Evolutionary conservation across 306 rosid species (phyloP), one percentile per base, ranked within the genome.

Genomic region (Cucurbita ficifolia): DNA sequence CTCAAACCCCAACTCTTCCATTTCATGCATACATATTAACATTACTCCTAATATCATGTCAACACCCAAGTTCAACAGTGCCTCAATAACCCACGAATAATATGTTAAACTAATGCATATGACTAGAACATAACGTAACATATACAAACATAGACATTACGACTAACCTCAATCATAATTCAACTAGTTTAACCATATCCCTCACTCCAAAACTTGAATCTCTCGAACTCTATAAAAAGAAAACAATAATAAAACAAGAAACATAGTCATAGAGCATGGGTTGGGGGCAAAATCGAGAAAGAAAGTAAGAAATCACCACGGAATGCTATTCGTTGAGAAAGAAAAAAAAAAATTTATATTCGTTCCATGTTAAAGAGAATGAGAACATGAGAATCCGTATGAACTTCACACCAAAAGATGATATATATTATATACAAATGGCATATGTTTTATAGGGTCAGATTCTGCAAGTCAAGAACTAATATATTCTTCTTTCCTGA

Each of bases 241-340:
- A 29, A 29, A 29, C 2, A 29, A 29, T 29, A 29, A 29, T 29
- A 29, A 29, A 29, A 29, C 33, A 29, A 29, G 33, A 29, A 29
- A 29, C 33, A 29, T 49, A 18, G 16, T 4, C 11, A 67, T 67
- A 45, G 69, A 56, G 70, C 71, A 74, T 83, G 5, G 70, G 75
- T 76, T 42, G 9, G 21, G 22, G 42, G 45, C 45, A 76, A 78
- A 67, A 72, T 82, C 86, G 36, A 64, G 80, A 79, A 81, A 79
- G 75, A 88, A 87, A 88, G 92, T 77, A 74, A 85, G 96, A 88
- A 93, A 93, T 90, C 94, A 90, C 97, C 94, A 87, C 96, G 92
- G 98, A 93, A 93, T 90, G 94, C 65, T 81, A 93, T 93, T 93
- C 98, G 83, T 75, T 73, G 78, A 53, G 79, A 10, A 19, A 65